Evolutionary conservation across 805 yeast species (phyloP).

Genomic region (Saccharomyces paradoxus): DNA sequence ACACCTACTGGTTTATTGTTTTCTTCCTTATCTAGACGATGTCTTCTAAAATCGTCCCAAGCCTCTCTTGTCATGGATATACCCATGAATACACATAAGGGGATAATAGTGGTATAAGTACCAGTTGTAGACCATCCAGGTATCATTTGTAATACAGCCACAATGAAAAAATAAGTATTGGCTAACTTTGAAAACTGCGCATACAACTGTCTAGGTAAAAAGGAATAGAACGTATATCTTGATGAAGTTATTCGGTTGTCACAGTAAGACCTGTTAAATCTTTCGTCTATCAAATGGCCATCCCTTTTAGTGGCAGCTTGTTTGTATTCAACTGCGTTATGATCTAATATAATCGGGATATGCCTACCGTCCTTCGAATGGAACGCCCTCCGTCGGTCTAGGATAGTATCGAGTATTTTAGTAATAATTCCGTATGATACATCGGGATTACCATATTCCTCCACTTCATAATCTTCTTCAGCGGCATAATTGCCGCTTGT

Average conservation of each 20-base stretch:
- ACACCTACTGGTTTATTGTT: constrained; percentile 49
- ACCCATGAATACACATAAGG: constrained; percentile 74
- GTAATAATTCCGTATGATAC: constrained; percentile 5
- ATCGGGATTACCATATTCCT: constrained; percentile 1
- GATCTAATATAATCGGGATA: constrained; percentile 55
- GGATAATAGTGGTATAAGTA: constrained; percentile 85
- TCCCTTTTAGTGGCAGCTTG: constrained; percentile 7
- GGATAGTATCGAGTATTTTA: constrained; percentile 21
- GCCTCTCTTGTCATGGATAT: constrained; percentile 91
- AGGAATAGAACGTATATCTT: constrained; percentile 70
- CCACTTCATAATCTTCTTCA: constrained; percentile 5
- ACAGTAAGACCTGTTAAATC: constrained; percentile 49
- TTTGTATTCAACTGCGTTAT: constrained; percentile 22
- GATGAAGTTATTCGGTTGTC: constrained; percentile 76
- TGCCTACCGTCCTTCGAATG: constrained; percentile 63
- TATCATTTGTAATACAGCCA: constrained; percentile 89
- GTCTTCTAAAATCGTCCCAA: constrained; percentile 85
- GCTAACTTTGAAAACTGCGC: constrained; percentile 93
- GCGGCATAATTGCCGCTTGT: background rate
- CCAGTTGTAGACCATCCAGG: constrained; percentile 98
- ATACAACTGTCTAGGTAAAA: constrained; percentile 77
- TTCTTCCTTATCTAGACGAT: constrained; percentile 75
- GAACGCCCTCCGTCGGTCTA: constrained; percentile 41
- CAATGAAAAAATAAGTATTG: constrained; percentile 79
- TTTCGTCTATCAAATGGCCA: constrained; percentile 53